A percentile compares a stretch with the other conserved stretches of the same genome.
These are phyloP conservation scores for Angomonas deanei DNA, from an alignment of 208 protist genomes.

Conservation along the genomic window DNA sequence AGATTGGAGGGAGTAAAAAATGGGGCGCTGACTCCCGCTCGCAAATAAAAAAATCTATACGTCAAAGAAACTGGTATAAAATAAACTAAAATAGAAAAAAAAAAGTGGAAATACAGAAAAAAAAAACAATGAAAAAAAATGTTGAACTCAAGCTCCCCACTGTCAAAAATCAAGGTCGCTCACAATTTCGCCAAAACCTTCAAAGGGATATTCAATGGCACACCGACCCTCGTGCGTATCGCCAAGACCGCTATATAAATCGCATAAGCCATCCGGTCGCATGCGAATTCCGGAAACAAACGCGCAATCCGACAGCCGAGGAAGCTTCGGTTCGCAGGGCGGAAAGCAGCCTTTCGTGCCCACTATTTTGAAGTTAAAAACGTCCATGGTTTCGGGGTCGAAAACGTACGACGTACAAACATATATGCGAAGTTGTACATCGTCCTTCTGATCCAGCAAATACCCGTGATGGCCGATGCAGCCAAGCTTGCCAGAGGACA, in stretches of 20 bases:
- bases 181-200: constrained; percentile 36
- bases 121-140: constrained; percentile 7
- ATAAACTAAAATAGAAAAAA: neutral
- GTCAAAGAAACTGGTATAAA: neutral
- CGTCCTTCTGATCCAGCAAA: constrained; percentile 34
- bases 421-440: constrained; percentile 48
- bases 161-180: constrained; percentile 37
- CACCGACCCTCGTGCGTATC: constrained; percentile 28
- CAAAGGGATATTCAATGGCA: constrained; percentile 59
- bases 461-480: constrained; percentile 71
- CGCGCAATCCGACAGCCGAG: constrained; percentile 42
- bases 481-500: constrained; percentile 47
- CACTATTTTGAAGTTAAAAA: constrained; percentile 36
- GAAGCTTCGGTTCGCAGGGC: constrained; percentile 32
- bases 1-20: too few relatives aligned
- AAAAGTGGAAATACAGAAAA: constrained; percentile 4
- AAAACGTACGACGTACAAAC: constrained; percentile 57
- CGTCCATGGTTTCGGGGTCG: constrained; percentile 35
- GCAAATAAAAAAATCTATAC: neutral
- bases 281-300: constrained; percentile 57
- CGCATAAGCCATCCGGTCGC: constrained; percentile 43
- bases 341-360: constrained; percentile 55
- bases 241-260: constrained; percentile 67
- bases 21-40: neutral
- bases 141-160: neutral